phyloP scores from a whole-genome alignment of 495 filamentous ascomycete genomes.

The Tetracladium marchalianum region DNA sequence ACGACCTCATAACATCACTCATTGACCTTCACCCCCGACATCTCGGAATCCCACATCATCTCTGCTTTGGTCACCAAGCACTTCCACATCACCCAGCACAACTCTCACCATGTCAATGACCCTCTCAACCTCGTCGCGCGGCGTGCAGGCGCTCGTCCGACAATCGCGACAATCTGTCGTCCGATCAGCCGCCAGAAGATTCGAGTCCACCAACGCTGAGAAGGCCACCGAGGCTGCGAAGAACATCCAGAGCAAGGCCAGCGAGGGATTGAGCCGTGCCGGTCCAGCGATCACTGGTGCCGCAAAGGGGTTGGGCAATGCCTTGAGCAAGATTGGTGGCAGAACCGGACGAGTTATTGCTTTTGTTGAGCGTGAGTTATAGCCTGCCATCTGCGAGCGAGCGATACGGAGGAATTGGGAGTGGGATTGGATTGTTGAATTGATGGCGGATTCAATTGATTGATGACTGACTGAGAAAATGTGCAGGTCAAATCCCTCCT shows the following conservation, averaged over 20 bases:
- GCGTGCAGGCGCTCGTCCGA: conserved; percentile 51
- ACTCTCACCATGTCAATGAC: conserved; percentile 31
- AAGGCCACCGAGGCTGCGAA: conserved; percentile 55
- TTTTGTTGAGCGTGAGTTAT: conserved; percentile 74
- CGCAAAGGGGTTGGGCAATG: conserved; percentile 50
- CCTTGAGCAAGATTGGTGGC: conserved; percentile 71
- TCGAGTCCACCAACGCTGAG: conserved; percentile 52
- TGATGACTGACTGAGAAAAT: conserved; percentile 22
- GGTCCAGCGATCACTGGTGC: conserved; percentile 66
- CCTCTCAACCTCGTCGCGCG: conserved; percentile 9
- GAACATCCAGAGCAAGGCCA: conserved; percentile 62
- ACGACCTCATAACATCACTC: conserved; percentile 7
- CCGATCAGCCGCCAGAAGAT: conserved; percentile 41
- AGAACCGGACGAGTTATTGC: conserved; percentile 70
- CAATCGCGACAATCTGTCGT: conserved; percentile 46
- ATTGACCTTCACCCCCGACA: conserved; percentile 11
- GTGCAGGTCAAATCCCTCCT: conserved; percentile 70
- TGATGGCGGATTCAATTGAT: conserved; percentile 12
- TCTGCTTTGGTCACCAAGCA: not conserved
- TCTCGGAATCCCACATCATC: not conserved
- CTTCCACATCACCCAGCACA: not conserved
- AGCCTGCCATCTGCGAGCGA: not conserved
- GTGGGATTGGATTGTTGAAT: not conserved
- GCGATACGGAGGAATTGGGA: not conserved
- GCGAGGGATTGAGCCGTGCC: conserved; percentile 76